phyloP scores from a whole-genome alignment of 345 rosid genomes.

The Citrus medica region DNA sequence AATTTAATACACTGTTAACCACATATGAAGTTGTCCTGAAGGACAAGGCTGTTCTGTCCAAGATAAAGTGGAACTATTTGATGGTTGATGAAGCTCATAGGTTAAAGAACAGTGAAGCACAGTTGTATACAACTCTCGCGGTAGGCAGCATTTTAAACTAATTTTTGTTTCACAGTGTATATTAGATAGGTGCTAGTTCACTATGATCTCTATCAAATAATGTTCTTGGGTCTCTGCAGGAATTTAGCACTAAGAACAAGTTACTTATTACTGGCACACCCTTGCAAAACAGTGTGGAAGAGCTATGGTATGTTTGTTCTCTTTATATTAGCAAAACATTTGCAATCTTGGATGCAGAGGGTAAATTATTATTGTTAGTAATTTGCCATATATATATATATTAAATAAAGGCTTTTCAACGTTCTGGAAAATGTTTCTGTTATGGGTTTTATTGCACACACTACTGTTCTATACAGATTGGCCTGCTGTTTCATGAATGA shows the following conservation, averaged over 20 bases:
- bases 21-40: slow-evolving; percentile 98
- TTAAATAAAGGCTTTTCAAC: background rate
- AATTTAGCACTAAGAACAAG: slow-evolving; percentile 96
- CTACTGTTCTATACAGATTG: background rate
- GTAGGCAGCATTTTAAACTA: slow-evolving; percentile 37
- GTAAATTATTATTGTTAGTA: background rate
- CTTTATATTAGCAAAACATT: background rate
- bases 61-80: slow-evolving; percentile 92
- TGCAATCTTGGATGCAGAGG: background rate
- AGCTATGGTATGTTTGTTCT: slow-evolving; percentile 70
- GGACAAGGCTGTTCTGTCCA: slow-evolving; percentile 90
- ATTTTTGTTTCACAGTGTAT: background rate
- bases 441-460: background rate
- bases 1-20: slow-evolving; percentile 83
- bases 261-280: slow-evolving; percentile 99
- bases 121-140: slow-evolving; percentile 86
- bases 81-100: slow-evolving; percentile 99
- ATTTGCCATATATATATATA: background rate
- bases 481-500: background rate
- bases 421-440: background rate
- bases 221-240: slow-evolving; percentile 44
- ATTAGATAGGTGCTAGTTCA: slow-evolving; percentile 11
- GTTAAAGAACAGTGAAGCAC: slow-evolving; percentile 98
- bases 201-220: slow-evolving; percentile 13
- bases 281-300: slow-evolving; percentile 97